phyloP scores from a whole-genome alignment of 2,329 filamentous ascomycete genomes.

The Eutypella sp. region DNA sequence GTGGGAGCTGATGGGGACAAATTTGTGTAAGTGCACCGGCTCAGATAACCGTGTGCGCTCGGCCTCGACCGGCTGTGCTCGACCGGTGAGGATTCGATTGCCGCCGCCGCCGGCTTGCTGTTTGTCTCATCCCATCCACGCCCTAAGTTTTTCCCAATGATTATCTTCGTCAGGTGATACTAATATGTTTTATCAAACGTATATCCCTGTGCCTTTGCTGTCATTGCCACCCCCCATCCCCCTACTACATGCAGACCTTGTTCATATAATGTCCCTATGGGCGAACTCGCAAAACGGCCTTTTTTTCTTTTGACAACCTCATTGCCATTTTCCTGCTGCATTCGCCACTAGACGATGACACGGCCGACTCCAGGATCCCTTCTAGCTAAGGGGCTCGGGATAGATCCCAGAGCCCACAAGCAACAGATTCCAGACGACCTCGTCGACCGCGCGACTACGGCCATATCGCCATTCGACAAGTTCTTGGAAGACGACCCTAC shows the following conservation, averaged over 20 bases:
- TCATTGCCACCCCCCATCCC: no score
- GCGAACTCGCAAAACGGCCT: no score
- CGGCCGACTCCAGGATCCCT: not conserved
- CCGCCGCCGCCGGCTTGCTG: not conserved
- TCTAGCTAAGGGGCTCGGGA: constrained; percentile 5
- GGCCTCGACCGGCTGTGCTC: not conserved
- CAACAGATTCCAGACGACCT: constrained; percentile 1
- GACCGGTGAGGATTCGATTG: not conserved
- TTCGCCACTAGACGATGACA: not conserved
- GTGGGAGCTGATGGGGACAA: not conserved
- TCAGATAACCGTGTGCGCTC: not conserved
- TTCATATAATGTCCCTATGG: no score
- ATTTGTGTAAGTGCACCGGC: not conserved
- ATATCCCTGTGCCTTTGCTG: no score
- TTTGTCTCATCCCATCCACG: not conserved
- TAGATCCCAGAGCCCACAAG: constrained; percentile 4
- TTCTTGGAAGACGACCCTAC: constrained; percentile 68
- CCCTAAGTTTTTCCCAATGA: not conserved
- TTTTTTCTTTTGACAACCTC: no score
- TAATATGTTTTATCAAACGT: no score
- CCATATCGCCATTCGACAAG: constrained; percentile 44
- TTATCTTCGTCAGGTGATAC: no score
- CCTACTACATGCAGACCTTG: no score
- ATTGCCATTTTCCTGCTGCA: not conserved
- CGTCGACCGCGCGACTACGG: constrained; percentile 1